phyloP scores from a whole-genome alignment of 768 basidiomycete species.

The Hysterangium stoloniferum region DNA sequence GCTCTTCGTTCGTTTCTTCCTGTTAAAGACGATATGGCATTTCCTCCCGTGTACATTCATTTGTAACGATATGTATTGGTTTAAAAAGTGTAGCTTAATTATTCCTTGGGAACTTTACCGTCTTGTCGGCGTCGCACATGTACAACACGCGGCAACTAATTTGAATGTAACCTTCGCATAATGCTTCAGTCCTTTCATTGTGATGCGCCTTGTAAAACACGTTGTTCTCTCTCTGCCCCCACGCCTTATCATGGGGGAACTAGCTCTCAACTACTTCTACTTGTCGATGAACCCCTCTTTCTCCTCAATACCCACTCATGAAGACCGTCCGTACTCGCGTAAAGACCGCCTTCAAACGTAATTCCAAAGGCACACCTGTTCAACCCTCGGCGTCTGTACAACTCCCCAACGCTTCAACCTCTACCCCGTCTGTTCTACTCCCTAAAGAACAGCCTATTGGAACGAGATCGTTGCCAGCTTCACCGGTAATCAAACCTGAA shows the following conservation, averaged over 20 bases:
- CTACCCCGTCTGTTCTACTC: not conserved
- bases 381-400: not conserved
- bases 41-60: too few relatives aligned
- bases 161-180: too few relatives aligned
- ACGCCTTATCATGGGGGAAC: not conserved
- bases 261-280: not conserved
- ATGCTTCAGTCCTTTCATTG: too few relatives aligned
- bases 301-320: not conserved
- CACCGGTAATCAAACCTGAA: not conserved
- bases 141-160: too few relatives aligned
- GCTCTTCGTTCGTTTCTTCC: too few relatives aligned
- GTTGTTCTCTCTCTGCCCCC: constrained; percentile 2
- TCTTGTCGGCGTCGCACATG: too few relatives aligned
- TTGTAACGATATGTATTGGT: too few relatives aligned
- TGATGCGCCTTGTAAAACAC: too few relatives aligned
- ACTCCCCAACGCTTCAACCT: not conserved
- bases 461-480: not conserved
- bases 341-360: constrained; percentile 7
- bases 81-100: too few relatives aligned
- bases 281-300: not conserved
- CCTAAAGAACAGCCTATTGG: not conserved
- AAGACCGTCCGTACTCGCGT: constrained; percentile 12
- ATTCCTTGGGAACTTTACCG: too few relatives aligned
- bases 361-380: constrained; percentile 1
- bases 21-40: too few relatives aligned